phyloP scores from a whole-genome alignment of 495 filamentous ascomycete genomes.

The Tuber melanosporum region DNA sequence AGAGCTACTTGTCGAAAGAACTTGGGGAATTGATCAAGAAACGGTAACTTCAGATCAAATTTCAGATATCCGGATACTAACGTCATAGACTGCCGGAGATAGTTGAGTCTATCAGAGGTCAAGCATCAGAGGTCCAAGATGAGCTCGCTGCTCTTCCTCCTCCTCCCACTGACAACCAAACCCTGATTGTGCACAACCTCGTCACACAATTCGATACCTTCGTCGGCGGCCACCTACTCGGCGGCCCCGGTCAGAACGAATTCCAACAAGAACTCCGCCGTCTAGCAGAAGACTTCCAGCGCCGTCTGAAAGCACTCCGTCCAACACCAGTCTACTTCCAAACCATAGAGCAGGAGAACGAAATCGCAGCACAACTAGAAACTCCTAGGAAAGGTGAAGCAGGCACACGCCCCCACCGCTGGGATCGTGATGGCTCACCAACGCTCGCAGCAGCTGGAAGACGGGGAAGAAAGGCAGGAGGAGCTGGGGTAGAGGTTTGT shows the following conservation, averaged over 20 bases:
- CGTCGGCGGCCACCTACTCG: conserved; percentile 28
- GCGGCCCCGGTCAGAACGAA: conserved; percentile 31
- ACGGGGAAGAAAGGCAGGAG: conserved; percentile 10
- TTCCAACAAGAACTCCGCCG: conserved; percentile 35
- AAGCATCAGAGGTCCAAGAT: conserved; percentile 34
- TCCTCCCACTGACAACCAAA: conserved; percentile 38
- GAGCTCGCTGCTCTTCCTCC: conserved; percentile 42
- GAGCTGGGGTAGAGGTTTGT: conserved; percentile 23
- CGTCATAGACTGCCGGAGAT: conserved; percentile 43
- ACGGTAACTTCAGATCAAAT: conserved; percentile 13
- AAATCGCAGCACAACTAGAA: conserved; percentile 10
- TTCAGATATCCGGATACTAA: not conserved
- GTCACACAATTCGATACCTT: conserved; percentile 22
- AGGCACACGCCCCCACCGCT: conserved; percentile 12
- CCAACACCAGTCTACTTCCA: conserved; percentile 20
- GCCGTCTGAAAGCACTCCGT: conserved; percentile 18
- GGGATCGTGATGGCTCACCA: conserved; percentile 18
- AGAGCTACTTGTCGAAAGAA: conserved; percentile 42
- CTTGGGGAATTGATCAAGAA: conserved; percentile 42
- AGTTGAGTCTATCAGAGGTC: conserved; percentile 34
- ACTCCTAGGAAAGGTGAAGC: conserved; percentile 17
- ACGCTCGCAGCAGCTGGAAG: not conserved
- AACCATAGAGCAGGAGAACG: conserved; percentile 17
- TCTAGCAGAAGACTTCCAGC: conserved; percentile 19
- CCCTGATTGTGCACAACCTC: conserved; percentile 29